Conservation (phyloP, 2,329 filamentous ascomycete species). For the Bipolaris cookei region DNA sequence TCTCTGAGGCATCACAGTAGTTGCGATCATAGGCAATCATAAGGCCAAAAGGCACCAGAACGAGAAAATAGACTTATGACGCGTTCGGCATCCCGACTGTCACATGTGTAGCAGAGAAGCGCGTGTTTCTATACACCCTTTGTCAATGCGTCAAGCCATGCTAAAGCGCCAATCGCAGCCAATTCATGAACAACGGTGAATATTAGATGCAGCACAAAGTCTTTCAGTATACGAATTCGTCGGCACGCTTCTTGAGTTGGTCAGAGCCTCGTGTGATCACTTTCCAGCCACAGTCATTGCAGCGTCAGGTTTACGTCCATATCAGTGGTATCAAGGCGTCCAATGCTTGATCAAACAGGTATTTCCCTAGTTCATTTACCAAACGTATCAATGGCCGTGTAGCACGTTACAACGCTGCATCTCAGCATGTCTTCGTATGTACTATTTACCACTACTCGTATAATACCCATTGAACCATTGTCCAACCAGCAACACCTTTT, state of each 20-base stretch:
- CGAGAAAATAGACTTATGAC: not conserved
- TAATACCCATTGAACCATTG: not conserved
- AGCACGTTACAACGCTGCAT: not conserved
- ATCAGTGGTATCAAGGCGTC: not conserved
- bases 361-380: not conserved
- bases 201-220: not conserved
- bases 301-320: not conserved
- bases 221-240: not conserved
- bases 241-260: not conserved
- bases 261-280: not conserved
- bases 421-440: not conserved
- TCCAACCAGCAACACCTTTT: not conserved
- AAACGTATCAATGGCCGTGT: not conserved
- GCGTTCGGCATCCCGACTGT: constrained; percentile 1
- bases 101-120: not conserved
- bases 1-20: not conserved
- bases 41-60: not conserved
- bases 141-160: not conserved
- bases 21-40: not conserved
- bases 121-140: not conserved
- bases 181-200: not conserved
- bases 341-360: not conserved
- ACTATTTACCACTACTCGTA: not conserved
- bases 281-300: not conserved
- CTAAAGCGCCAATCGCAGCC: not conserved